Conservation (phyloP, 2,329 filamentous ascomycete genomes). For the Xylariaceae sp. region DNA sequence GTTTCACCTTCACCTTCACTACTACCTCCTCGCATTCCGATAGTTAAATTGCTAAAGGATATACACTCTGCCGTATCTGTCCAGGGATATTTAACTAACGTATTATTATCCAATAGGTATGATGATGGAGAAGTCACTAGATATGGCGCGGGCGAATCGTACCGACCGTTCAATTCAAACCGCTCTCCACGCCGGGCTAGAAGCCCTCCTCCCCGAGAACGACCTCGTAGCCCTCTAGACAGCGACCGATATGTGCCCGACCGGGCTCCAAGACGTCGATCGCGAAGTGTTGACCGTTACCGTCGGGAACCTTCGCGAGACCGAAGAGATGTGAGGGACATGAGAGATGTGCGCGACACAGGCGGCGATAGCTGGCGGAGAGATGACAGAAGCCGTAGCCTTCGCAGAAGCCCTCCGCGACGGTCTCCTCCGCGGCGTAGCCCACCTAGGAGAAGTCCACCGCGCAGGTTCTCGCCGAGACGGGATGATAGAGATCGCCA, state of each 20-base stretch:
- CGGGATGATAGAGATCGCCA: conserved; percentile 47
- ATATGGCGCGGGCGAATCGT: conserved; percentile 67
- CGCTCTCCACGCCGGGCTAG: conserved; percentile 51
- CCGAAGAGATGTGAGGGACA: conserved; percentile 26
- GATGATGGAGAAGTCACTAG: conserved; percentile 67
- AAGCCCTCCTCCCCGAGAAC: conserved; percentile 39
- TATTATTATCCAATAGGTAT: conserved; percentile 49
- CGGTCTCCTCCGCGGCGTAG: conserved; percentile 41
- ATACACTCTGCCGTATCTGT: too few relatives aligned
- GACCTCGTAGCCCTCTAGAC: conserved; percentile 46
- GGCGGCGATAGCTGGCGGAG: conserved; percentile 47
- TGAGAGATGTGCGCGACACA: conserved; percentile 25
- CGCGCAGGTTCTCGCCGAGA: conserved; percentile 46
- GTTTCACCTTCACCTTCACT: too few relatives aligned
- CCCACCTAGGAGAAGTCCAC: conserved; percentile 43
- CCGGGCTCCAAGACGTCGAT: conserved; percentile 49
- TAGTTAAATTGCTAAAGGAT: too few relatives aligned
- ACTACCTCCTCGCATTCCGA: too few relatives aligned
- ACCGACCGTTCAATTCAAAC: conserved; percentile 61
- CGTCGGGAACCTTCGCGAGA: conserved; percentile 47
- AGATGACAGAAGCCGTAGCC: conserved; percentile 48
- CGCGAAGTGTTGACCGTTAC: conserved; percentile 50
- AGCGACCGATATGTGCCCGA: conserved; percentile 52
- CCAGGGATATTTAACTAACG: background rate
- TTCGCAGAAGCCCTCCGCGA: conserved; percentile 46